phyloP scores from a whole-genome alignment of 257 asterid genomes.

The Solanum boliviense region DNA sequence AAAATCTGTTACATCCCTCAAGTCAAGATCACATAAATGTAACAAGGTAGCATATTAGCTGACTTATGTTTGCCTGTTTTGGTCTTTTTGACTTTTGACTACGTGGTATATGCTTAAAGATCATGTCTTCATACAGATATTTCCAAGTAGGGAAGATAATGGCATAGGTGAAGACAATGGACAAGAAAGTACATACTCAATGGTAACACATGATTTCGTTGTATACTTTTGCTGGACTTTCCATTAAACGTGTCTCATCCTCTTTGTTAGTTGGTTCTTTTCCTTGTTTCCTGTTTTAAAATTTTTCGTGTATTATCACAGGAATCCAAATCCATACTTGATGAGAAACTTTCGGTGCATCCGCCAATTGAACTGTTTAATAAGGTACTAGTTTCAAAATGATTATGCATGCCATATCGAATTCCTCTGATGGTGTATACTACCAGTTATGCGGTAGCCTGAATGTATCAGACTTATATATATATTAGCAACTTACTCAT shows the following conservation, averaged over 20 bases:
- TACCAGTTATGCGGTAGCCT: neutral
- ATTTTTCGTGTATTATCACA: constrained; percentile 1
- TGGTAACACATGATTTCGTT: neutral
- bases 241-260: neutral
- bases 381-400: constrained; percentile 28
- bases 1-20: constrained; percentile 13
- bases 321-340: constrained; percentile 25
- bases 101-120: neutral
- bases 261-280: neutral
- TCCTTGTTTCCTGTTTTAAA: neutral
- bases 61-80: neutral
- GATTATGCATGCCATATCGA: neutral
- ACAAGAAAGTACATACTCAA: constrained; percentile 1
- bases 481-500: neutral
- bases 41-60: constrained; percentile 15
- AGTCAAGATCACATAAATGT: neutral
- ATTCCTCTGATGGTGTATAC: neutral
- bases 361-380: constrained; percentile 46
- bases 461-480: neutral
- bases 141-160: constrained; percentile 16
- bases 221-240: neutral
- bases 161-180: constrained; percentile 4
- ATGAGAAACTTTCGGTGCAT: constrained; percentile 15
- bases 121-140: constrained; percentile 13
- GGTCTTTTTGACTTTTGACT: neutral